phyloP scores from a whole-genome alignment of 2,329 filamentous ascomycete genomes.

The Cercospora sojina region DNA sequence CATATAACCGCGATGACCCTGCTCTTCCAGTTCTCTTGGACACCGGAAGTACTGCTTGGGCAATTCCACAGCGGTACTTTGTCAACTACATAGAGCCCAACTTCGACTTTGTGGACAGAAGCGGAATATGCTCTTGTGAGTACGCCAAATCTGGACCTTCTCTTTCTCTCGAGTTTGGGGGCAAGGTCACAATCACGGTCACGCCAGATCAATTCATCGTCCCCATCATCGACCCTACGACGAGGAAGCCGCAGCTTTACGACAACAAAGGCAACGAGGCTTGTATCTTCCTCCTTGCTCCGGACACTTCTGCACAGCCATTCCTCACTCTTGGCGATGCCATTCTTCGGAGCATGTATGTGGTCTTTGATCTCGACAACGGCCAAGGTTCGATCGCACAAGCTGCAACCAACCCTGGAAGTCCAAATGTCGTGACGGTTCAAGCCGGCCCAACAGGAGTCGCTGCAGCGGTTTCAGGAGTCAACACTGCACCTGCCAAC shows the following conservation, averaged over 20 bases:
- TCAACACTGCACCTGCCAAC: constrained; percentile 23
- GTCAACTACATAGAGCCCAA: constrained; percentile 25
- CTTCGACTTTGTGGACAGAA: constrained; percentile 28
- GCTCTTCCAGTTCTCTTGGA: constrained; percentile 36
- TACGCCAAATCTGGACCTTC: constrained; percentile 29
- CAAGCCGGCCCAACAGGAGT: constrained; percentile 32
- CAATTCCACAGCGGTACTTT: constrained; percentile 29
- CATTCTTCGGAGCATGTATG: constrained; percentile 37
- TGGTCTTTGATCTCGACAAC: constrained; percentile 41
- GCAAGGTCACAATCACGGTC: constrained; percentile 32
- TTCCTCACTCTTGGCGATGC: constrained; percentile 36
- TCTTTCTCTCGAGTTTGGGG: constrained; percentile 34
- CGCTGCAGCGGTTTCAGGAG: constrained; percentile 29
- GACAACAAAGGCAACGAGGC: constrained; percentile 18
- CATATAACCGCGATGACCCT: constrained; percentile 23
- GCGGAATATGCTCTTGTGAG: constrained; percentile 29
- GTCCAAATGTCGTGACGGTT: constrained; percentile 31
- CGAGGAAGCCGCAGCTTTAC: constrained; percentile 25
- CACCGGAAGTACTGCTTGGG: constrained; percentile 36
- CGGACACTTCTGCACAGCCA: constrained; percentile 18
- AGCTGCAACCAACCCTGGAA: constrained; percentile 31
- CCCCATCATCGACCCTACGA: constrained; percentile 32
- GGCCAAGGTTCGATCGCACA: constrained; percentile 38
- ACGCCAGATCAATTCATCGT: constrained; percentile 34
- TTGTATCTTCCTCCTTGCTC: constrained; percentile 33